Evolutionary conservation across 352 stramenopile species (phyloP).

Genomic region (Hyaloperonospora brassicae): DNA sequence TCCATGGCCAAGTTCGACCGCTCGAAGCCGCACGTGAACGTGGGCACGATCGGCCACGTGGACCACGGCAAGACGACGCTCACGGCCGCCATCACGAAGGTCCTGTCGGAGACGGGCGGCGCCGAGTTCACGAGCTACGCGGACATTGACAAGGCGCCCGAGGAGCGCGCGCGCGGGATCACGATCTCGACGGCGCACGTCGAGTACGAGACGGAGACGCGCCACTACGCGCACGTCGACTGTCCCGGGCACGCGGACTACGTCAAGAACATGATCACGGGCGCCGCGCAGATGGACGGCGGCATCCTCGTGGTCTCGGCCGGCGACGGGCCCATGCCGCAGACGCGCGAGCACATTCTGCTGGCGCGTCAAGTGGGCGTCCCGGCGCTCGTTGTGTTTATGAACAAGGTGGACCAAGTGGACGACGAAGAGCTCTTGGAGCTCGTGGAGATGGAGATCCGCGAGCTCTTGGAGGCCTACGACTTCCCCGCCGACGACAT

Average conservation of each 20-base stretch:
- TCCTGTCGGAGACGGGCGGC: slow-evolving; percentile 66
- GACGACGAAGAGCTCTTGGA: slow-evolving; percentile 30
- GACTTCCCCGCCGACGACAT: slow-evolving; percentile 94
- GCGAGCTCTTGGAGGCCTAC: slow-evolving; percentile 84
- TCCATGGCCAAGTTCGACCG: slow-evolving; percentile 73
- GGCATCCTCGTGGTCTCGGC: slow-evolving; percentile 87
- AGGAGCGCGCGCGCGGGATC: slow-evolving; percentile 40
- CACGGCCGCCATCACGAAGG: slow-evolving; percentile 94
- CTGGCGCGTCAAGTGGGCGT: slow-evolving; percentile 90
- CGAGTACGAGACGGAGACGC: slow-evolving; percentile 24
- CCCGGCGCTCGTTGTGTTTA: slow-evolving; percentile 90
- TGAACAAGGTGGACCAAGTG: slow-evolving; percentile 89
- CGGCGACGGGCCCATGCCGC: slow-evolving; percentile 61
- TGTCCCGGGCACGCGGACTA: slow-evolving; percentile 85
- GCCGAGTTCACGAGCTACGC: slow-evolving; percentile 83
- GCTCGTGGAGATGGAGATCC: slow-evolving; percentile 35
- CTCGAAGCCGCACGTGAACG: slow-evolving; percentile 94
- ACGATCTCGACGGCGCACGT: slow-evolving; percentile 28
- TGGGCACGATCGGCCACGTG: slow-evolving; percentile 97
- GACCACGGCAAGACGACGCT: slow-evolving; percentile 97
- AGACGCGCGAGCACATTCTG: slow-evolving; percentile 96
- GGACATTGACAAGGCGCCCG: slow-evolving; percentile 94
- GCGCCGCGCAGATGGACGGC: slow-evolving; percentile 94
- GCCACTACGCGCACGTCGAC: slow-evolving; percentile 89
- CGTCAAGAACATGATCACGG: slow-evolving; percentile 98